Percentiles rank a stretch among this genome's conserved stretches.
Conservation (phyloP, 1,284 basidiomycete species). For the Coniferiporia weirii region DNA sequence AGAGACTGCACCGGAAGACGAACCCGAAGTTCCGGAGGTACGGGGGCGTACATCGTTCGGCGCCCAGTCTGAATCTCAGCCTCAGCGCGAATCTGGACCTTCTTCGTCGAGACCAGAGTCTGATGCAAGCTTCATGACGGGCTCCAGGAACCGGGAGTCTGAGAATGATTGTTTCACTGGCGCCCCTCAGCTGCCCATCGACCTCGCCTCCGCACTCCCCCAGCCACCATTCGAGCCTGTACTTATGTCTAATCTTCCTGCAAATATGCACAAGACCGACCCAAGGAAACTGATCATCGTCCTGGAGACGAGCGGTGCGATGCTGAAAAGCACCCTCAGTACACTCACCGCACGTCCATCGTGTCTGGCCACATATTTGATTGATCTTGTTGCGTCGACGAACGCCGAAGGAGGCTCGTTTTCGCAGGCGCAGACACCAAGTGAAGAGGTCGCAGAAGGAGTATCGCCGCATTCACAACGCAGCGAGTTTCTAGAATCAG, state of each 20-base stretch:
- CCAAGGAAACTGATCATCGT: conserved; percentile 75
- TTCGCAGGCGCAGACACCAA: conserved; percentile 8
- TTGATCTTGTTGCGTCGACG: conserved; percentile 37
- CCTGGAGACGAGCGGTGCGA: conserved; percentile 64
- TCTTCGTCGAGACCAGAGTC: background rate
- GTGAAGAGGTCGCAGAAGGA: conserved; percentile 24
- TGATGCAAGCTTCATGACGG: background rate
- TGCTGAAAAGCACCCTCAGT: conserved; percentile 56
- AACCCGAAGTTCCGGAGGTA: background rate
- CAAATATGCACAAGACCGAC: conserved; percentile 72
- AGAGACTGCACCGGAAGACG: background rate
- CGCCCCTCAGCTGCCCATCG: conserved; percentile 13
- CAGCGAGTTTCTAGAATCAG: conserved; percentile 34
- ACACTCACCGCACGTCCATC: conserved; percentile 67
- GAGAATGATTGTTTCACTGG: conserved; percentile 11
- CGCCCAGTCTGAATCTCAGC: background rate
- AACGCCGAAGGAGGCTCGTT: conserved; percentile 22
- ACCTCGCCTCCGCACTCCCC: conserved; percentile 14
- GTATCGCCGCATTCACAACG: conserved; percentile 38
- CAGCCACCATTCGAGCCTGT: conserved; percentile 57
- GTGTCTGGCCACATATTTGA: conserved; percentile 52
- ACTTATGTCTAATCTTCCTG: conserved; percentile 49
- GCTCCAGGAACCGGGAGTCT: background rate
- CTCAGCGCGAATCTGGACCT: background rate
- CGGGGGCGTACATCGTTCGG: background rate